Conservation (phyloP, 768 basidiomycete species). For the Leccinum ochraceum region DNA sequence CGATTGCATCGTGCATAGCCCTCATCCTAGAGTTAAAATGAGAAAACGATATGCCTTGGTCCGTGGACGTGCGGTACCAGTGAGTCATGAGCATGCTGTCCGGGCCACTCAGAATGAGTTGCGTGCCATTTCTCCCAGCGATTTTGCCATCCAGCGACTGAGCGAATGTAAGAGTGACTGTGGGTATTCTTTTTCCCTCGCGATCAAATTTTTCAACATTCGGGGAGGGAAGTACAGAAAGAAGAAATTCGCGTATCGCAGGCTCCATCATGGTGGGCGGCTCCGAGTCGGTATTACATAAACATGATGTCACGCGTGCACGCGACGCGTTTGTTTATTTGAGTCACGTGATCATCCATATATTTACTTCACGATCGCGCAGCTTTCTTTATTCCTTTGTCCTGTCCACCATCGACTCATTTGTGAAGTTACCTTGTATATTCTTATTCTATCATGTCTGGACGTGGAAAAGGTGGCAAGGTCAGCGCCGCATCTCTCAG, state of each 20-base stretch:
- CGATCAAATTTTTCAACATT: conserved; percentile 13
- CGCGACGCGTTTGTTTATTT: conserved; percentile 4
- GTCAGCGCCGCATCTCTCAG: conserved; percentile 12
- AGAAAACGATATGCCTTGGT: not conserved
- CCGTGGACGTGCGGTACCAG: conserved; percentile 49
- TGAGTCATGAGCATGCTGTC: conserved; percentile 96
- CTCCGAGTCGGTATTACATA: not conserved
- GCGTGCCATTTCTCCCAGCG: conserved; percentile 68
- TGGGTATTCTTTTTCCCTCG: conserved; percentile 41
- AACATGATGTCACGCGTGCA: not conserved
- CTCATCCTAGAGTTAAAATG: conserved; percentile 64
- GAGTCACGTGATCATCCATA: conserved; percentile 8
- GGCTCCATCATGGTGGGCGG: not conserved
- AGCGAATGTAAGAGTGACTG: conserved; percentile 82
- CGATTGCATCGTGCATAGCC: conserved; percentile 88
- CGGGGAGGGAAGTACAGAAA: conserved; percentile 28
- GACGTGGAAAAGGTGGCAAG: conserved; percentile 87
- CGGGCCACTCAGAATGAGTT: conserved; percentile 79
- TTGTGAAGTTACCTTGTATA: not conserved
- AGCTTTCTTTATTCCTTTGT: conserved; percentile 5
- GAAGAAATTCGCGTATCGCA: conserved; percentile 27
- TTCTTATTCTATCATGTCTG: conserved; percentile 55
- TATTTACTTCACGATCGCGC: not conserved
- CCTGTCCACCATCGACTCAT: not conserved
- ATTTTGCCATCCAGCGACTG: conserved; percentile 90